Base-by-base conservation (phyloP, 345 rosid species). In the Turritis glabra region DNA sequence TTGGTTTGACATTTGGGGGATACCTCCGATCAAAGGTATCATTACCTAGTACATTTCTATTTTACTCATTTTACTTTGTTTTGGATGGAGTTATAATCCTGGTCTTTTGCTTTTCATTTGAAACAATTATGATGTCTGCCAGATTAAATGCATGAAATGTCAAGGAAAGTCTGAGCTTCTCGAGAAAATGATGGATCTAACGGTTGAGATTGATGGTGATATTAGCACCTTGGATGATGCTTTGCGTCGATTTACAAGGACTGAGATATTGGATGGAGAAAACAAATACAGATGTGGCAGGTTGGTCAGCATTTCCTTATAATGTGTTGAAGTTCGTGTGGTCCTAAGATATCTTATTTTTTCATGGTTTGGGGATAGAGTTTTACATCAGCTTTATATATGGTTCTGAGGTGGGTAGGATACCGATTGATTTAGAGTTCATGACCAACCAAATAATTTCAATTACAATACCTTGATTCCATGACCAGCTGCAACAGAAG, bases 171-270 rank as follows among this genome's bases (percentile, higher is more conserved):
- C 96, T 33, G 98, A 89, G 77, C 80, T 84, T 71, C 86, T 77
- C 19, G 99, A 96, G 84, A 86, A 90, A 84, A 92, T 96, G 88
- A 96, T 96, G 98, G 98, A 96, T 84, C 88, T 96, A 57, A 84
- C 99, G 5, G 95, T 96, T 79, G 99, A 96, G 85, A 90, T 92
- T 69, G 97, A 83, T 67, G 98, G 99, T 58, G 95, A 87, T 64
- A 82, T 92, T 75, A 86, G 83, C 58, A 90, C 85, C 74, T 86
- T 96, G 60, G 99, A 96, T 80, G 98, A 89, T 75, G 99, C 97
- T 56, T 91, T 96, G 77, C 82, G 74, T 63, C 89, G 84, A 64
- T 96, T 90, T 78, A 92, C 98, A 0, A 61, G 87, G 77, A 87
- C 89, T 19, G 99, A 96, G 84, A 81, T 87, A 80, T 88, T 96